Conservation (phyloP, 164 flowering plant genomes). For the Annona squamosa region DNA sequence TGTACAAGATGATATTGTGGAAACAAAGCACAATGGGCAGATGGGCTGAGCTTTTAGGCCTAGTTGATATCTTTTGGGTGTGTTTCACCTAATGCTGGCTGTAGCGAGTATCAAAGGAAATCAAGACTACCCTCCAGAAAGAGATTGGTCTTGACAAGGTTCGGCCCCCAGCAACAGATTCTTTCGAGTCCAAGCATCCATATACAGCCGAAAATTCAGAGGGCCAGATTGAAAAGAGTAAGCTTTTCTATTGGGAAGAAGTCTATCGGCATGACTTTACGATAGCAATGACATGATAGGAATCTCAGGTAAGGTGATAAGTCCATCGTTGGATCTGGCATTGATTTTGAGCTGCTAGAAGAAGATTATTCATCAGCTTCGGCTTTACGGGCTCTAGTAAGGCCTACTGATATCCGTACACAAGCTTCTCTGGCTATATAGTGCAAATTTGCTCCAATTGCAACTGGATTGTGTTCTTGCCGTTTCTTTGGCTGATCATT, state of each 20-base stretch:
- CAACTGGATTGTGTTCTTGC: too few species aligned
- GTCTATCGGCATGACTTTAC: neutral
- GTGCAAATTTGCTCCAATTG: too few species aligned
- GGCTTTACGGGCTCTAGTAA: neutral
- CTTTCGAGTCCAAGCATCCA: constrained; percentile 25
- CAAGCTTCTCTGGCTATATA: too few species aligned
- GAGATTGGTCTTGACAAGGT: constrained; percentile 93
- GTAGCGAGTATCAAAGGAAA: constrained; percentile 92
- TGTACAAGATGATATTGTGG: too few species aligned
- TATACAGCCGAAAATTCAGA: constrained; percentile 22
- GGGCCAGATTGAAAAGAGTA: constrained; percentile 40
- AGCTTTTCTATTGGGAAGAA: constrained; percentile 20
- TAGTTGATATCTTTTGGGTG: neutral
- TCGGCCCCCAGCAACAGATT: constrained; percentile 30
- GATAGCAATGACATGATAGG: neutral
- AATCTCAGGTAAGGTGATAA: neutral
- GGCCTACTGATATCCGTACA: neutral
- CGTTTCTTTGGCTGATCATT: too few species aligned
- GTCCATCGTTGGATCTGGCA: neutral
- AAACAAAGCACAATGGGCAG: neutral
- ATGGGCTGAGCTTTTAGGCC: neutral
- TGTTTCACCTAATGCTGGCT: neutral
- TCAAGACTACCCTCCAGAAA: constrained; percentile 82
- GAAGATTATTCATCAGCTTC: neutral
- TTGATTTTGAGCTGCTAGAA: neutral